Evolutionary conservation across 106 monocot genomes (phyloP).

Genomic region (Dendrobium chrysotoxum): DNA sequence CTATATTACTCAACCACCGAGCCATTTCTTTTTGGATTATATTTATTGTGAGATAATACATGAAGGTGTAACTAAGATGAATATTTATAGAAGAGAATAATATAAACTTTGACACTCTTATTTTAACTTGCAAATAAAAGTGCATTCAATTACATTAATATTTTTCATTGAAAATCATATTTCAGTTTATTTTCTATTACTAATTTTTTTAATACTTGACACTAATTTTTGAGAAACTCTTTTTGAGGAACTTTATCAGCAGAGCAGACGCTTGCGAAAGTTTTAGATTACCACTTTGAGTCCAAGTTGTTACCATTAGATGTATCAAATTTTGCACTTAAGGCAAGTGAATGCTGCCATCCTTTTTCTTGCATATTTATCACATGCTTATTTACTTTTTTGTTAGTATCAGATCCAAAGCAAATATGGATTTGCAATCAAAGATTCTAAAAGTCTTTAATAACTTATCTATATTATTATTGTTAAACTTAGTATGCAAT

Average conservation of each 20-base stretch:
- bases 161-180: background rate
- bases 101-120: too few relatives aligned
- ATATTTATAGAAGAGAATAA: too few relatives aligned
- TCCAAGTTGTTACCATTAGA: slow-evolving; percentile 68
- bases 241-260: slow-evolving; percentile 56
- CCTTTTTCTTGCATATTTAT: background rate
- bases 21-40: too few relatives aligned
- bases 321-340: slow-evolving; percentile 59
- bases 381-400: background rate
- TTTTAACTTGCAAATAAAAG: too few relatives aligned
- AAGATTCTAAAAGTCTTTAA: slow-evolving; percentile 36
- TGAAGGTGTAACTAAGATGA: too few relatives aligned
- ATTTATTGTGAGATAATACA: too few relatives aligned
- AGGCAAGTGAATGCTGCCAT: slow-evolving; percentile 26
- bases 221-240: slow-evolving; percentile 15
- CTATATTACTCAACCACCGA: too few relatives aligned
- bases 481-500: background rate
- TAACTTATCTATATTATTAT: background rate
- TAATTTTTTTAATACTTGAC: background rate
- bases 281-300: slow-evolving; percentile 58
- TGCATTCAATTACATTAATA: background rate
- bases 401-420: slow-evolving; percentile 47
- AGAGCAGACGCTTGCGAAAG: slow-evolving; percentile 82
- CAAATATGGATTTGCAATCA: slow-evolving; percentile 50
- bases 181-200: background rate